Conservation (phyloP, 2,329 filamentous ascomycete genomes). For the Ophiocordyceps robertsii region DNA sequence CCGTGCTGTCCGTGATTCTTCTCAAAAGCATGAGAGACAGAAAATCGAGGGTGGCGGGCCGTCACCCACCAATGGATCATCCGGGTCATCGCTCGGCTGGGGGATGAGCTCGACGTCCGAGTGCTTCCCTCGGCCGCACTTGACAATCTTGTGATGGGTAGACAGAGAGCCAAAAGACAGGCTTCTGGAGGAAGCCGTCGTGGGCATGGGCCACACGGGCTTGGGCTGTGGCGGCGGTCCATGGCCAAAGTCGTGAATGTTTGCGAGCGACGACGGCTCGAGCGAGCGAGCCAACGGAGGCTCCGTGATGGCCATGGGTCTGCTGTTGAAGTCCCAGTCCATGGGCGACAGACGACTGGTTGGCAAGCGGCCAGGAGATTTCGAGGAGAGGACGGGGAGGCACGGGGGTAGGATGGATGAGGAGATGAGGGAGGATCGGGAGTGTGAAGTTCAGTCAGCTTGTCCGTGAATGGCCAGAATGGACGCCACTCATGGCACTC, state of each 20-base stretch:
- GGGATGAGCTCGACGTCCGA: conserved; percentile 34
- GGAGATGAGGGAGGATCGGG: no score
- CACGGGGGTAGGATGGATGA: no score
- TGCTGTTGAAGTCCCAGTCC: neutral
- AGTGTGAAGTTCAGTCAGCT: no score
- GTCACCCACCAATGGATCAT: conserved; percentile 37
- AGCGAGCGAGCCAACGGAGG: neutral
- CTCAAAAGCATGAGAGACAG: neutral
- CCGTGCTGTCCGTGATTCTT: neutral
- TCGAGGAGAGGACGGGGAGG: neutral
- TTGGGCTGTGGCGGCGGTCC: neutral
- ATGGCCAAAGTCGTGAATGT: neutral
- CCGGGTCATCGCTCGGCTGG: conserved; percentile 39
- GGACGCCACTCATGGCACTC: no score
- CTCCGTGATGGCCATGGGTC: neutral
- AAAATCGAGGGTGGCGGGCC: neutral
- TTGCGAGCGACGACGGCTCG: neutral
- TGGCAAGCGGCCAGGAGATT: neutral
- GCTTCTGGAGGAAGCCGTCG: conserved; percentile 4
- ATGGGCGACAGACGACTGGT: neutral
- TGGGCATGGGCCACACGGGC: conserved; percentile 1
- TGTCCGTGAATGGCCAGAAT: no score
- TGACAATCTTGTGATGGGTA: conserved; percentile 21
- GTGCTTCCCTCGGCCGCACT: conserved; percentile 31
- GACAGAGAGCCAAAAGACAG: conserved; percentile 5